Base-by-base conservation (phyloP, 306 rosid species). In the Dalbergia cultrata region DNA sequence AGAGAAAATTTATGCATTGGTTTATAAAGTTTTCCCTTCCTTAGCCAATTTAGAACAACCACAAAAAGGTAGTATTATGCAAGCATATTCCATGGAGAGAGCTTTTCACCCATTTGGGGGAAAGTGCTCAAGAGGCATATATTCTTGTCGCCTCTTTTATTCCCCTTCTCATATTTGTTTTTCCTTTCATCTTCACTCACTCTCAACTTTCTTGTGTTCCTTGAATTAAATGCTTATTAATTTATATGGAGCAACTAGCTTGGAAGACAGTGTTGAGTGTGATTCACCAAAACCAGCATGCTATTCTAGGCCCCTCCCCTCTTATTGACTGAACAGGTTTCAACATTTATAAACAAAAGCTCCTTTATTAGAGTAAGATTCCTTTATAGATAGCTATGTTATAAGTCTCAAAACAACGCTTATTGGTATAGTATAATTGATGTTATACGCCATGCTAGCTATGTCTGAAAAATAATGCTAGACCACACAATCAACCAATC, bases 81-180 rank as follows among this genome's bases (percentile, higher is more conserved):
- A 75, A 83, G 80, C 85, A 87, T 81, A 79, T 61, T 85, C 45
- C 18, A 69, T 61, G 86, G 84, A 69, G 31, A 44, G 83, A 83
- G 34, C 78, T 19, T 54, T 54, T 52, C 39, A 69, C 56, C 56
- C 84, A 61, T 74, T 75, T 53, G 54, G 50, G 17, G 64, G 43
- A 80, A 47, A n/a, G 65, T 49, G 80, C 63, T 47, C 80, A 59
- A 71, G 67, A 13, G 50, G 81, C 78, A 88, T 70, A 80, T 74
- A 89, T 85, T 86, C 87, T 70, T 80, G 79, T 80, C 78, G 45
- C 70, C 74, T 26, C 37, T 72, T 44, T n/a, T 50, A 10, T 11
- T 54, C 37, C 35, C 54, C 72, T 17, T 65, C 14, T n/a, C 53
- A 76, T 76, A 62, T 47, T 62, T 53, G 50, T 76, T 76, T 47